These are phyloP conservation scores for Coemansia sp. DNA, from an alignment of 192 early-diverging fungal species.

Conservation along the genomic window DNA sequence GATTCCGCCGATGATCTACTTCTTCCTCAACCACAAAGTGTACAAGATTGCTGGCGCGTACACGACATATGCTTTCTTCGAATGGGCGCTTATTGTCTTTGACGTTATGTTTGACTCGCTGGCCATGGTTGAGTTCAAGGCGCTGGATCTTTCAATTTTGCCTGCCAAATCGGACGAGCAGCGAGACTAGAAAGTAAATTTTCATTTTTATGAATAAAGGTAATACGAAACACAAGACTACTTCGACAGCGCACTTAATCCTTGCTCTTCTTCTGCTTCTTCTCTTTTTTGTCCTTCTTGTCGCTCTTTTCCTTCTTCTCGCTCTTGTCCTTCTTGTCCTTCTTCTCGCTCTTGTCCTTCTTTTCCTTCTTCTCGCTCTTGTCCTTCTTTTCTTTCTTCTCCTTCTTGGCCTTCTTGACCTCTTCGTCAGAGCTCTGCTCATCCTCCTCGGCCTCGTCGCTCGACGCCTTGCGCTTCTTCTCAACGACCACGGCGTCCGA, in stretches of 20 bases:
- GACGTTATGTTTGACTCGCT: slow-evolving; percentile 77
- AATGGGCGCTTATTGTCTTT: slow-evolving; percentile 79
- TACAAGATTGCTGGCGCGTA: slow-evolving; percentile 74
- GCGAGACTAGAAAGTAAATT: slow-evolving; percentile 17
- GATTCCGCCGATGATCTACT: slow-evolving; percentile 74
- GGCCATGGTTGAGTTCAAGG: slow-evolving; percentile 65
- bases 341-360: slow-evolving; percentile 30
- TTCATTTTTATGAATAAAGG: neutral
- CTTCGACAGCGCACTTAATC: slow-evolving; percentile 15
- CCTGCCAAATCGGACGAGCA: slow-evolving; percentile 41
- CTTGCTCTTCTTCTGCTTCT: slow-evolving; percentile 49
- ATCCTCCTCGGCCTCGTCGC: slow-evolving; percentile 40
- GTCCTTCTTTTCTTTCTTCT: slow-evolving; percentile 49
- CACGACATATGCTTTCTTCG: slow-evolving; percentile 79
- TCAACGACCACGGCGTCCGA: slow-evolving; percentile 45
- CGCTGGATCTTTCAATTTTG: slow-evolving; percentile 45
- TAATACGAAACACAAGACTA: slow-evolving; percentile 1
- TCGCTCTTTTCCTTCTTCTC: slow-evolving; percentile 43
- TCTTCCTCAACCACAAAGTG: slow-evolving; percentile 77
- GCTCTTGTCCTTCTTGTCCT: slow-evolving; percentile 47
- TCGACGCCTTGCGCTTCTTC: slow-evolving; percentile 56
- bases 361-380: slow-evolving; percentile 24
- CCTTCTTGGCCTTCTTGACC: slow-evolving; percentile 45
- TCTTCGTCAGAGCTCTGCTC: slow-evolving; percentile 44
- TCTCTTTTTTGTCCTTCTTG: slow-evolving; percentile 38